A percentile compares a stretch with the other conserved stretches of the same genome.
phyloP scores from a whole-genome alignment of 345 rosid species.

The Eucalyptus polybractea region DNA sequence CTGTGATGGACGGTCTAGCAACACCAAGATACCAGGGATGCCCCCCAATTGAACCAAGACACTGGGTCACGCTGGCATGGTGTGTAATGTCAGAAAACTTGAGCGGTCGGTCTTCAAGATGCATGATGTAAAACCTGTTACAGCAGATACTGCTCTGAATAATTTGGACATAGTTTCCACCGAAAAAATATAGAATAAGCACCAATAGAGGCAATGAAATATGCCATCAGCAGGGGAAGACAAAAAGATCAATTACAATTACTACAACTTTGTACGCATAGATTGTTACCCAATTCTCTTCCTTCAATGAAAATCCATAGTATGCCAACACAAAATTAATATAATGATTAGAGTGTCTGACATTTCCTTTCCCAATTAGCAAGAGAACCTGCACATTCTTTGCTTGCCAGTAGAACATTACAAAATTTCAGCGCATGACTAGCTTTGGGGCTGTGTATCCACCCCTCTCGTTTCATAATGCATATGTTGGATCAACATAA shows the following conservation, averaged over 20 bases:
- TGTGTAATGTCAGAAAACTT: conserved; percentile 48
- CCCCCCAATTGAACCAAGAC: conserved; percentile 77
- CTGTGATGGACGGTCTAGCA: conserved; percentile 50
- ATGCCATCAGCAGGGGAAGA: neutral
- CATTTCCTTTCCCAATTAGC: neutral
- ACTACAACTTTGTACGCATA: neutral
- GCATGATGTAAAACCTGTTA: conserved; percentile 54
- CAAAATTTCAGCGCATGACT: neutral
- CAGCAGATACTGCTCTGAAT: neutral
- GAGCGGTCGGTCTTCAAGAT: conserved; percentile 21
- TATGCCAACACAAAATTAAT: neutral
- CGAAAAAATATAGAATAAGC: neutral
- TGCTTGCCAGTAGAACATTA: neutral
- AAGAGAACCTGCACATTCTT: neutral
- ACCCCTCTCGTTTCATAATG: neutral
- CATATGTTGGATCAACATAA: neutral
- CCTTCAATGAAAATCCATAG: neutral
- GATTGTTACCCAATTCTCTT: neutral
- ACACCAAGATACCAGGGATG: conserved; percentile 77
- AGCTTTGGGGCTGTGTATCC: neutral
- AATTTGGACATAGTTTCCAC: neutral
- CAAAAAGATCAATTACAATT: neutral
- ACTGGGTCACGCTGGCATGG: conserved; percentile 81
- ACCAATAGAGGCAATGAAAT: neutral
- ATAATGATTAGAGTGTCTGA: neutral